A percentile compares a stretch with the other conserved stretches of the same genome.
These are phyloP conservation scores for Paraurostyla sp. DNA, from an alignment of 73 alveolate species.

Conservation along the genomic window DNA sequence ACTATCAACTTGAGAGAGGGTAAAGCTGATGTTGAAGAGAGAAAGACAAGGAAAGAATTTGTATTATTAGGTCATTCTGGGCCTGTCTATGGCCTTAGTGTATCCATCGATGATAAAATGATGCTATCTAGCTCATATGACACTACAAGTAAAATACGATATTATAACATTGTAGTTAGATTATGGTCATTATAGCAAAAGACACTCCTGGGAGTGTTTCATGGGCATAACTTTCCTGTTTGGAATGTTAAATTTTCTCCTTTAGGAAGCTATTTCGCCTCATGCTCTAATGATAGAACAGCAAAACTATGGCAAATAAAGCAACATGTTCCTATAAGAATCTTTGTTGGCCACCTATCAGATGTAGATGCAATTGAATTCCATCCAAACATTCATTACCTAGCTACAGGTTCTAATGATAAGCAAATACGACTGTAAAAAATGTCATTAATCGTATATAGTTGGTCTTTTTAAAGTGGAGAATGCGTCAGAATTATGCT, in stretches of 20 bases:
- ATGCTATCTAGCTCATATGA: slow-evolving; percentile 89
- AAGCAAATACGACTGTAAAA: slow-evolving; percentile 90
- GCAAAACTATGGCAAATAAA: slow-evolving; percentile 89
- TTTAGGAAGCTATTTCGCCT: slow-evolving; percentile 87
- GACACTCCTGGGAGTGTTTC: slow-evolving; percentile 74
- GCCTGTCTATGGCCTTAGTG: slow-evolving; percentile 85
- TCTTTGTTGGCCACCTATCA: slow-evolving; percentile 89
- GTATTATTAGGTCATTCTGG: slow-evolving; percentile 86
- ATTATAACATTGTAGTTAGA: slow-evolving; percentile 82
- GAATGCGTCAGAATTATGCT: slow-evolving; percentile 90
- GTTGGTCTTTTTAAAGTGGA: slow-evolving; percentile 83
- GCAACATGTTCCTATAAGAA: slow-evolving; percentile 81
- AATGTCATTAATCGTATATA: neutral
- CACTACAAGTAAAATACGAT: slow-evolving; percentile 75
- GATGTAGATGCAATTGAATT: slow-evolving; percentile 91
- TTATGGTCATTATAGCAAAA: slow-evolving; percentile 87
- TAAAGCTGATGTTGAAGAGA: slow-evolving; percentile 18
- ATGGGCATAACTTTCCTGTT: slow-evolving; percentile 90
- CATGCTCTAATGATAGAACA: slow-evolving; percentile 92
- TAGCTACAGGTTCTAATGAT: slow-evolving; percentile 94
- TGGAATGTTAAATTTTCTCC: slow-evolving; percentile 94
- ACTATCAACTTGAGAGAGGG: neutral
- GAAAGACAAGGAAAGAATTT: neutral
- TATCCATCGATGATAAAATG: slow-evolving; percentile 81
- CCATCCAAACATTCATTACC: slow-evolving; percentile 93